Base-by-base conservation (phyloP, 106 monocot species). In the Apostasia shenzhenica region DNA sequence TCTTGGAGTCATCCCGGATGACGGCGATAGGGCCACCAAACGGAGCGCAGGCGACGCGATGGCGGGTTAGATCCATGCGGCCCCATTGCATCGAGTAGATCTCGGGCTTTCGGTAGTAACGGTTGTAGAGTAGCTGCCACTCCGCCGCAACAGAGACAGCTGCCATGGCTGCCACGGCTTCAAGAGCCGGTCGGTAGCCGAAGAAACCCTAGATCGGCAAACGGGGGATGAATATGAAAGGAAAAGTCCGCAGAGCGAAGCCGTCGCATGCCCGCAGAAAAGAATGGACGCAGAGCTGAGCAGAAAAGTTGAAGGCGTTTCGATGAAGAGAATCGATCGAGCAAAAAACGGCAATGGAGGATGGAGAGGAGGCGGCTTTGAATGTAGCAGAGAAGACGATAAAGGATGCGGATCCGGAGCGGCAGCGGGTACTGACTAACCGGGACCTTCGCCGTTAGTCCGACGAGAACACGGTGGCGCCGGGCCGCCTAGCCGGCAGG, bases 1-100 rank as follows among this genome's bases (percentile, higher is more conserved):
- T 86, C 83, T 97, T 97, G 60, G 97, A 92, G 65, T 97, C 97
- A 73, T 97, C 97, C 41, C 97, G 82, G 70, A 97, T 92, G 67
- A 87, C 87, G 47, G 97, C 97, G 82, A 92, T 83, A 14, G 92
- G 97, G 48, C 92, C 97, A 37, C 87, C 92, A 73, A 92, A 97
- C 47, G 92, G 84, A 41, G 97, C 97, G 71, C 81, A 80, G 72
- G 97, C 92, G 43, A 92, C 78, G 77, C 92, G 92, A 77, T 89
- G 81, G 69, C 89, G 89, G 48, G 82, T 75, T 72, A 97, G 89
- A 79, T 92, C 92, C 54, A 92, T 76, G 59, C 85, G 85, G 61
- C 64, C 72, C 84, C 91, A 86, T 39, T 76, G 84, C 77, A 92
- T 81, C 50, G 82, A 44, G 78, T 91, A 95, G 73, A 89, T 72